Conservation (phyloP, 2,329 filamentous ascomycete species). For the Chalaropsis ovoidea region DNA sequence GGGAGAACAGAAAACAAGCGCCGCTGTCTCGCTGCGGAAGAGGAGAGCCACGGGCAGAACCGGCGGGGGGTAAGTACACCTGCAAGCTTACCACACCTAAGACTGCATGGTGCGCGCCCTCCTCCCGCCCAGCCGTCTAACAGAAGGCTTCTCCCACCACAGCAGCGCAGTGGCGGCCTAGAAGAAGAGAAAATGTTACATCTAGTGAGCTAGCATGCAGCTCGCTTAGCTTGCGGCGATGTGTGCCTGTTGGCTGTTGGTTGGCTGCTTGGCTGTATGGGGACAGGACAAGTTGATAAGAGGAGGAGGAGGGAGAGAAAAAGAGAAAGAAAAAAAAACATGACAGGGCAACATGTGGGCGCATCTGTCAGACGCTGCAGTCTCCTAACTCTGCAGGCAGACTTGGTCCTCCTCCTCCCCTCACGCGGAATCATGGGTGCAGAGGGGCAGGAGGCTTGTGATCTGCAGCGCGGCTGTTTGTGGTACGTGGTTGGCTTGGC, state of each 20-base stretch:
- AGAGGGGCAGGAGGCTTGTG: not conserved
- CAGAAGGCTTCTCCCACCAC: not conserved
- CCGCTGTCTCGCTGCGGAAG: not conserved
- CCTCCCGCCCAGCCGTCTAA: too few species aligned
- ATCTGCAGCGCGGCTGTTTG: conserved; percentile 9
- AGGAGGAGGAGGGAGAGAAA: not conserved
- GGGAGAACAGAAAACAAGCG: too few species aligned
- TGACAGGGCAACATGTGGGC: too few species aligned
- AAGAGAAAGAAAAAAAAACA: not conserved
- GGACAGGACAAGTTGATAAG: not conserved
- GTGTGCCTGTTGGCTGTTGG: not conserved
- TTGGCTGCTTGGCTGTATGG: not conserved
- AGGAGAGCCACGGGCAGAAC: not conserved
- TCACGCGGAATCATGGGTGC: not conserved
- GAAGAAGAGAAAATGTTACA: not conserved
- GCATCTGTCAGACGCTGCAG: too few species aligned
- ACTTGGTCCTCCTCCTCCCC: too few species aligned
- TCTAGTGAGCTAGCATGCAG: not conserved
- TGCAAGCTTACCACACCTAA: too few species aligned
- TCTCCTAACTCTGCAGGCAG: too few species aligned
- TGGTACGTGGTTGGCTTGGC: conserved; percentile 12
- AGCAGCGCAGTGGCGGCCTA: not conserved
- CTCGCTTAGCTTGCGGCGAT: not conserved
- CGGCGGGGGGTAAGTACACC: not conserved
- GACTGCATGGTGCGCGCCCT: too few species aligned